phyloP scores from a whole-genome alignment of 1,139 yeast species.

The Zygoascus sp. region DNA sequence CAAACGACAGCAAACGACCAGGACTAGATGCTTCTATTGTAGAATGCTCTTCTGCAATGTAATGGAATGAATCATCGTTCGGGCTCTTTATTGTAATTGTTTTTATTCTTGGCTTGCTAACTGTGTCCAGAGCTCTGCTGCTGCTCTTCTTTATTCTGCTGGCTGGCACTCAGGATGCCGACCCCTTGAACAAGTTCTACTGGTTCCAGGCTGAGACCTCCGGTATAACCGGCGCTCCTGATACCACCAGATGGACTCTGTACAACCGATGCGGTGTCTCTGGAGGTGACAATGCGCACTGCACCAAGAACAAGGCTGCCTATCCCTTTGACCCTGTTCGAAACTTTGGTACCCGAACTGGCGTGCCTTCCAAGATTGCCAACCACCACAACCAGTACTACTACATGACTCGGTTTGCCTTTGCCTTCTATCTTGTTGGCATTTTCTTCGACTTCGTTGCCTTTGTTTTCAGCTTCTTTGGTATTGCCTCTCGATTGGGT shows the following conservation, averaged over 20 bases:
- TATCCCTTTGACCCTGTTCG: conserved; percentile 63
- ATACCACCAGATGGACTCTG: conserved; percentile 63
- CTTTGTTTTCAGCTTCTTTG: conserved; percentile 38
- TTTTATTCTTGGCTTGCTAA: not conserved
- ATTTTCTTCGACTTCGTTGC: conserved; percentile 53
- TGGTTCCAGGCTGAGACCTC: conserved; percentile 69
- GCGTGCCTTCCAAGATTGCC: conserved; percentile 48
- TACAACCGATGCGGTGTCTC: conserved; percentile 55
- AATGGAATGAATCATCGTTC: too few relatives aligned
- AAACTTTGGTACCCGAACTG: conserved; percentile 45
- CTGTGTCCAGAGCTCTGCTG: conserved; percentile 41
- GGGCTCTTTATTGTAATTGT: too few relatives aligned
- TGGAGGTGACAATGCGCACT: conserved; percentile 40
- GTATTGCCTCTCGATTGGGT: conserved; percentile 33
- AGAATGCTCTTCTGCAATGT: too few relatives aligned
- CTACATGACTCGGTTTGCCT: conserved; percentile 62
- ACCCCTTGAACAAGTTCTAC: conserved; percentile 54
- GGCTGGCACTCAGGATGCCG: conserved; percentile 51
- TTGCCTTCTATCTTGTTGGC: conserved; percentile 62
- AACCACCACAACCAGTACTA: conserved; percentile 48
- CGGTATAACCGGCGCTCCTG: conserved; percentile 47
- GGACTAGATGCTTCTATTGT: too few relatives aligned
- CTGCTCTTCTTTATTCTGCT: conserved; percentile 58
- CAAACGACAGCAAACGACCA: too few relatives aligned
- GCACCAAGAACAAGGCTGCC: conserved; percentile 50